Base-by-base conservation (phyloP, 805 yeast species). In the Saturnispora galanensis region DNA sequence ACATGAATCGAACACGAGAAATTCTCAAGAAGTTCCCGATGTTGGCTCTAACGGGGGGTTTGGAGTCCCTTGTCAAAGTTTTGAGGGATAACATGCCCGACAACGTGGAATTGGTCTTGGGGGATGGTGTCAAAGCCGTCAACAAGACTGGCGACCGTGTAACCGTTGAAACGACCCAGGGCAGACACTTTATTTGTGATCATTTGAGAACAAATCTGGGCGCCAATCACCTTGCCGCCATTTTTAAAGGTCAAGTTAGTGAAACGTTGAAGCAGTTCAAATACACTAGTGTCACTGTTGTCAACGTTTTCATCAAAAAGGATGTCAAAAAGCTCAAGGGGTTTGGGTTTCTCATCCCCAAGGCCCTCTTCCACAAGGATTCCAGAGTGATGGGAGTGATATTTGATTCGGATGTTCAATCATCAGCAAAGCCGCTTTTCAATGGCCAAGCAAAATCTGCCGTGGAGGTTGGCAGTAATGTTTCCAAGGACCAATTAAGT, bases 281-380 rank as follows among this genome's bases (percentile, higher is more conserved):
- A n/a, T 73, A 74, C 46, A 65, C 73, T 0, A 65, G 64, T 43
- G 63, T 93, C 13, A 72, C 79, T 17, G 70, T 90, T 44, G 84
- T 80, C 17, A 89, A 93, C 54, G 67, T 84, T 31, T 84, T 72
- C 61, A 60, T 79, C 38, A 65, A 57, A 34, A 60, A 56, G 39
- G 65, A 65, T 52, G 60, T 63, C 16, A 67, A 76, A n/a, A 55
- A 62, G 3, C 42, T 50, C 26, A 60, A 60, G 47, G 95, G 97
- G 33, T 90, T 90, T 69, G 98, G 98, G 1, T 86, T 83, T 53
- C 70, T 90, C 39, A 83, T 89, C 9, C 98, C 98, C 7, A 67
- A 69, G 48, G 49, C 63, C 4, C 49, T 53, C 52, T 63, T 63
- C 38, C 65, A 70, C 39, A 12, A 10, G 5, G 56, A 56, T 1